These are phyloP conservation scores for Aurantiochytrium sp. DNA, from an alignment of 108 stramenopile genomes.

Conservation along the genomic window DNA sequence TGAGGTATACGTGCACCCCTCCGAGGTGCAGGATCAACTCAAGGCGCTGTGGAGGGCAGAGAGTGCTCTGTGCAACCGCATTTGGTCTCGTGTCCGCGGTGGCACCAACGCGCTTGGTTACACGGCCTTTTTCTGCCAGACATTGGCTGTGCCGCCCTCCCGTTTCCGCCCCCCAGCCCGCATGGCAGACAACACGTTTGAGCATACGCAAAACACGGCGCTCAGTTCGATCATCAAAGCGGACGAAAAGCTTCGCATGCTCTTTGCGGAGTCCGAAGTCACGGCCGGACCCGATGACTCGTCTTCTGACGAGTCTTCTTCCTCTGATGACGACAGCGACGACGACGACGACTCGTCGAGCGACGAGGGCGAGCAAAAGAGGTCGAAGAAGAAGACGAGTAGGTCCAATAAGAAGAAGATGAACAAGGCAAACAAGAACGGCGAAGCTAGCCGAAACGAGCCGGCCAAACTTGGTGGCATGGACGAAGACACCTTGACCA, in stretches of 20 bases:
- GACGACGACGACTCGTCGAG: neutral
- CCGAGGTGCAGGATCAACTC: constrained; percentile 84
- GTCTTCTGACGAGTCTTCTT: neutral
- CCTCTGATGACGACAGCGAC: neutral
- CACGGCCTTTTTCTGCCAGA: constrained; percentile 73
- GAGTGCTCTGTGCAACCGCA: constrained; percentile 46
- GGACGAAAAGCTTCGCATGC: neutral
- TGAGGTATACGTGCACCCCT: constrained; percentile 72
- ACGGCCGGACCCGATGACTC: neutral
- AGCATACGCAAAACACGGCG: constrained; percentile 87
- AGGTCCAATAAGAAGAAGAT: neutral
- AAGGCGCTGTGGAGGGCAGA: constrained; percentile 73
- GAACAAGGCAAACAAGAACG: neutral
- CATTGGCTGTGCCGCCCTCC: constrained; percentile 80
- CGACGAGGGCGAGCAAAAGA: neutral
- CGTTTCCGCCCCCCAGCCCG: constrained; percentile 89
- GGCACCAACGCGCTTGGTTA: constrained; percentile 47
- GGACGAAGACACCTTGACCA: constrained; percentile 23
- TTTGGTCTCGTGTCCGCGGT: constrained; percentile 61
- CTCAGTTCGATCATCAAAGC: constrained; percentile 67
- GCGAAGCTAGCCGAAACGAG: neutral
- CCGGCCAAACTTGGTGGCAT: neutral
- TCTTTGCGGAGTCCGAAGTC: neutral
- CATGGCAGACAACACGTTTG: constrained; percentile 73
- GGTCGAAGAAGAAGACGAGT: neutral